Evolutionary conservation across 257 asterid species (phyloP).

Genomic region (Ehretia macrophylla): DNA sequence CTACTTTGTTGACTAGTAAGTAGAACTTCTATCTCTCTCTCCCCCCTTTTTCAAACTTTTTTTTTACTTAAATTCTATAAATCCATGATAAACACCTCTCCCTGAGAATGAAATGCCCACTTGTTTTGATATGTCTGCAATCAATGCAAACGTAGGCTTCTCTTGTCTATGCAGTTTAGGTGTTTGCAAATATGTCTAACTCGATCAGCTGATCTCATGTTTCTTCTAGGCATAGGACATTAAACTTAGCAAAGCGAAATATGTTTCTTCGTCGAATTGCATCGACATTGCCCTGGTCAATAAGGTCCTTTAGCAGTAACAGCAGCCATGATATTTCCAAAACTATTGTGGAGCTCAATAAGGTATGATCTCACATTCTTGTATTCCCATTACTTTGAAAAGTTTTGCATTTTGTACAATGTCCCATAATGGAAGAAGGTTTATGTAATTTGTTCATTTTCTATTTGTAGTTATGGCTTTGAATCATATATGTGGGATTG

Average conservation of each 20-base stretch:
- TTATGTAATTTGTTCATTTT: background rate
- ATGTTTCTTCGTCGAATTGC: slow-evolving; percentile 48
- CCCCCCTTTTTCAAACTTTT: no score
- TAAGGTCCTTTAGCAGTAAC: slow-evolving; percentile 38
- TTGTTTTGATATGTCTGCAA: no score
- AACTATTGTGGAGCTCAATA: slow-evolving; percentile 65
- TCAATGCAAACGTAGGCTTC: no score
- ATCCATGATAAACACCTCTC: no score
- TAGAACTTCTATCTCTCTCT: no score
- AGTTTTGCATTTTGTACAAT: background rate
- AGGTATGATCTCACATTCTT: slow-evolving; percentile 34
- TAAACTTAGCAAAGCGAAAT: background rate
- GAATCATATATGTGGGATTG: no score
- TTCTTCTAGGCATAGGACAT: background rate
- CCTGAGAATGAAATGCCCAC: no score
- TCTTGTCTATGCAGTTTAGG: background rate
- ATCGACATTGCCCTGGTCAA: slow-evolving; percentile 25
- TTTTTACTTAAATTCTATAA: no score
- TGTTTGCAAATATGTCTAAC: background rate
- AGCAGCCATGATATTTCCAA: slow-evolving; percentile 41
- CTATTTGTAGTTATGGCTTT: no score
- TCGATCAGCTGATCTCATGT: background rate
- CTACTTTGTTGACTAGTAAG: no score
- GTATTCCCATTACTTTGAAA: background rate
- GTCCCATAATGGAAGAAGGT: background rate